Evolutionary conservation across 371 early-diverging fungal genomes (phyloP).

Genomic region (Circinella minor): DNA sequence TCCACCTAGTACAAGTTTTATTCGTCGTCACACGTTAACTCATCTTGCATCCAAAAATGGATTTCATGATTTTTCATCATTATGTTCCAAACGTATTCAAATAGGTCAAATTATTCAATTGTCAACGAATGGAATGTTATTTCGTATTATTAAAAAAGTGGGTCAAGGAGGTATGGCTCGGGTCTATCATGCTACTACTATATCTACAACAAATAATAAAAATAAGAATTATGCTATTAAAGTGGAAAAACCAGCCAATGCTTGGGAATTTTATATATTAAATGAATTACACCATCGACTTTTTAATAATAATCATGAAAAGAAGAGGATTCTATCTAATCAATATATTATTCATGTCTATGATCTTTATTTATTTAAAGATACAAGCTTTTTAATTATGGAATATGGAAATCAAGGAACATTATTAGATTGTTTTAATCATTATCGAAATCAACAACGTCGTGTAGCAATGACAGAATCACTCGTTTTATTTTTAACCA

Average conservation of each 20-base stretch:
- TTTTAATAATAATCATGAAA: background rate
- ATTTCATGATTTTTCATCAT: background rate
- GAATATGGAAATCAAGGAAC: constrained; percentile 33
- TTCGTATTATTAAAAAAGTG: constrained; percentile 19
- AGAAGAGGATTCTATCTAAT: too few relatives aligned
- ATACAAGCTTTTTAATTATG: constrained; percentile 39
- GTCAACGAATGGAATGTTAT: background rate
- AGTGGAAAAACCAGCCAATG: constrained; percentile 37
- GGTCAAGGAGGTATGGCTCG: constrained; percentile 51
- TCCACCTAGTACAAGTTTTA: background rate
- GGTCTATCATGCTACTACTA: constrained; percentile 35
- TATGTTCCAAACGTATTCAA: background rate
- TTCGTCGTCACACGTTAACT: background rate
- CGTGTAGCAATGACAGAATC: constrained; percentile 39
- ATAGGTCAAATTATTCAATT: background rate
- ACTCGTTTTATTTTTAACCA: constrained; percentile 32
- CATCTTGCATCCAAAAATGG: background rate
- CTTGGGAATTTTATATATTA: constrained; percentile 55
- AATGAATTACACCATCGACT: constrained; percentile 24
- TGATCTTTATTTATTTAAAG: constrained; percentile 21
- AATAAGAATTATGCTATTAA: constrained; percentile 31
- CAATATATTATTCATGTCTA: background rate
- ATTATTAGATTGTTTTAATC: constrained; percentile 40
- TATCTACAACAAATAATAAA: background rate
- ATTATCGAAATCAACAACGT: constrained; percentile 6